A percentile compares a stretch with the other conserved stretches of the same genome.
phyloP scores from a whole-genome alignment of 805 yeast species.

The Candida peoriensis region DNA sequence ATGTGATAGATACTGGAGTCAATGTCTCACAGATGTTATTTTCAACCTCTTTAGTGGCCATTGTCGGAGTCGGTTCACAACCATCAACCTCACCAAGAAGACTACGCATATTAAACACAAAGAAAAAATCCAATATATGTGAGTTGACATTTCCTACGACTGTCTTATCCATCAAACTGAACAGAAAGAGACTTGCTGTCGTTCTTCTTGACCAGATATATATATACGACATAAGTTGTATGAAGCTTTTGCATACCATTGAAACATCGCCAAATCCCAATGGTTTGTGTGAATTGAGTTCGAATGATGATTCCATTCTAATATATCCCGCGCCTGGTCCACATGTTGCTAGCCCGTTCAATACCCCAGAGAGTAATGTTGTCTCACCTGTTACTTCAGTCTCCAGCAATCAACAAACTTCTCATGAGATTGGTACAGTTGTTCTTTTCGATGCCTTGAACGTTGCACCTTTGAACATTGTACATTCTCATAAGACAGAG shows the following conservation, averaged over 20 bases:
- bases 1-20: slow-evolving; percentile 28
- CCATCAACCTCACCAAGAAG: slow-evolving; percentile 57
- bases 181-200: slow-evolving; percentile 76
- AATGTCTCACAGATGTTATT: slow-evolving; percentile 84
- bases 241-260: slow-evolving; percentile 70
- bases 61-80: slow-evolving; percentile 74
- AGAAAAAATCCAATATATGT: slow-evolving; percentile 69
- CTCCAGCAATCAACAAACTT: too few species aligned
- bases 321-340: slow-evolving; percentile 50
- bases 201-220: slow-evolving; percentile 76
- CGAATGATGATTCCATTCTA: slow-evolving; percentile 44
- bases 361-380: slow-evolving; percentile 1
- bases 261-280: slow-evolving; percentile 47
- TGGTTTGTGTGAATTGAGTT: slow-evolving; percentile 27
- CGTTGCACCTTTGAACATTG: slow-evolving; percentile 69
- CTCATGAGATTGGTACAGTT: slow-evolving; percentile 32
- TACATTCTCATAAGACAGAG: slow-evolving; percentile 82
- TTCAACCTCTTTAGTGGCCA: slow-evolving; percentile 78
- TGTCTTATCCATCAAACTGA: slow-evolving; percentile 68
- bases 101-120: slow-evolving; percentile 64
- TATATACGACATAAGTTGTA: slow-evolving; percentile 86
- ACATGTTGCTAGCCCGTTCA: slow-evolving; percentile 16
- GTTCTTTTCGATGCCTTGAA: slow-evolving; percentile 74
- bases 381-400: slow-evolving; percentile 1
- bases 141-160: slow-evolving; percentile 82